A percentile compares a stretch with the other conserved stretches of the same genome.
Conservation (phyloP, 2,329 filamentous ascomycete species). For the Hymenoscyphus fructigenus region DNA sequence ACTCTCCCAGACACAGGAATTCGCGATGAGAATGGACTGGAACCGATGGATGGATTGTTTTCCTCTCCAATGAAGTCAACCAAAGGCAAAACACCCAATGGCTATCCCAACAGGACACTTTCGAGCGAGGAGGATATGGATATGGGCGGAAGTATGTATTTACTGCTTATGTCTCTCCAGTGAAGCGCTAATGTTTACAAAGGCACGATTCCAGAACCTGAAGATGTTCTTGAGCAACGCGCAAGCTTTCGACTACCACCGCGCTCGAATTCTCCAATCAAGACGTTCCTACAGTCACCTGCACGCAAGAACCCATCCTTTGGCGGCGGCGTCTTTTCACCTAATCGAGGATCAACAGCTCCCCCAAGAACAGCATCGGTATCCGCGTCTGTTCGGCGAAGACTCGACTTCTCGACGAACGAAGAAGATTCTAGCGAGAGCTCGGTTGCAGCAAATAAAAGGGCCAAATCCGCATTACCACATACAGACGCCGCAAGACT, state of each 20-base stretch:
- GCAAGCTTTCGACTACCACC: constrained; percentile 33
- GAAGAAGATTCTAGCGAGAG: constrained; percentile 18
- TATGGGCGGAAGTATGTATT: constrained; percentile 55
- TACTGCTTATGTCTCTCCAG: background rate
- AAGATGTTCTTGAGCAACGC: constrained; percentile 40
- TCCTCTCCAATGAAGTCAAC: constrained; percentile 72
- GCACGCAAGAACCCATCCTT: constrained; percentile 37
- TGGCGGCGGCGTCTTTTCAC: constrained; percentile 32
- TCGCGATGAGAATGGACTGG: constrained; percentile 89
- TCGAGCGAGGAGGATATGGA: constrained; percentile 61
- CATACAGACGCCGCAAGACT: constrained; percentile 21
- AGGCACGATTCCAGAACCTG: constrained; percentile 52
- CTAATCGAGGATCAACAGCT: constrained; percentile 30
- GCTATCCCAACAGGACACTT: constrained; percentile 43
- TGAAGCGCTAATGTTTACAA: constrained; percentile 14
- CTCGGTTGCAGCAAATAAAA: constrained; percentile 21
- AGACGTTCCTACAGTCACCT: constrained; percentile 37
- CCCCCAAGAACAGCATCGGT: constrained; percentile 27
- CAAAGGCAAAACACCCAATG: constrained; percentile 9
- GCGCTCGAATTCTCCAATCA: constrained; percentile 37
- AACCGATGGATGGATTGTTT: constrained; percentile 82
- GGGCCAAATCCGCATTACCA: constrained; percentile 21
- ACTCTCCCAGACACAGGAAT: constrained; percentile 74
- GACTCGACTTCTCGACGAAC: constrained; percentile 35
- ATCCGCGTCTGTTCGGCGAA: constrained; percentile 32